phyloP scores from a whole-genome alignment of 345 rosid genomes.

The Salix suchowensis region DNA sequence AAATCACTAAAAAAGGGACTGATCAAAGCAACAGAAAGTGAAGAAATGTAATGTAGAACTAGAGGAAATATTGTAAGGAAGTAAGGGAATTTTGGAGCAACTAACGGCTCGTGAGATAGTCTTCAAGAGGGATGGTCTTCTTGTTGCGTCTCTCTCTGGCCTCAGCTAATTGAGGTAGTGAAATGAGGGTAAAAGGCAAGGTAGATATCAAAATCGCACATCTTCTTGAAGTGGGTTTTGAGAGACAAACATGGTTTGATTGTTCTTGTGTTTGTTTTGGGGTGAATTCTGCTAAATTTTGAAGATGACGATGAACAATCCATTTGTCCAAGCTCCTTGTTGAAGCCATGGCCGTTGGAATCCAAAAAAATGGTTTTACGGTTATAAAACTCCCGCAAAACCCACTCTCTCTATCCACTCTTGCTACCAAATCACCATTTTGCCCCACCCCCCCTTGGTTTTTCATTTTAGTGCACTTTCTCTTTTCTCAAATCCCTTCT shows the following conservation, averaged over 20 bases:
- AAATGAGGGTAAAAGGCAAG: constrained; percentile 38
- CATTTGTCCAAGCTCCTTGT: constrained; percentile 26
- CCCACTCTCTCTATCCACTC: constrained; percentile 19
- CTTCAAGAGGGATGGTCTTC: constrained; percentile 66
- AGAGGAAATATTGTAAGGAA: constrained; percentile 2
- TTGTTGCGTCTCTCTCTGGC: constrained; percentile 81
- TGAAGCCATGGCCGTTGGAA: constrained; percentile 28
- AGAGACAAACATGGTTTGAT: constrained; percentile 23
- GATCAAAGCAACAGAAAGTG: too few species aligned
- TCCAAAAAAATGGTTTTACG: neutral
- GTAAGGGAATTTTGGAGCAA: neutral
- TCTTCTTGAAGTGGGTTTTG: constrained; percentile 59
- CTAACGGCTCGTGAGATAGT: constrained; percentile 60
- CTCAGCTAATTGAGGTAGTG: constrained; percentile 45
- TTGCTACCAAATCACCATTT: constrained; percentile 11
- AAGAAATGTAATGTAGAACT: neutral
- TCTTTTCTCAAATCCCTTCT: too few species aligned
- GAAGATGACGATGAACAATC: constrained; percentile 19
- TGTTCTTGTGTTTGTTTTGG: constrained; percentile 15
- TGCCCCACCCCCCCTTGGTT: constrained; percentile 1
- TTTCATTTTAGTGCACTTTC: too few species aligned
- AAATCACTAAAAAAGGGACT: too few species aligned
- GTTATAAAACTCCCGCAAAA: constrained; percentile 7
- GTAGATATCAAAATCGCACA: constrained; percentile 43
- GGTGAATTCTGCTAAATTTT: constrained; percentile 14